These are phyloP conservation scores for Phoma sp. DNA, from an alignment of 2,329 filamentous ascomycete genomes.

Conservation along the genomic window DNA sequence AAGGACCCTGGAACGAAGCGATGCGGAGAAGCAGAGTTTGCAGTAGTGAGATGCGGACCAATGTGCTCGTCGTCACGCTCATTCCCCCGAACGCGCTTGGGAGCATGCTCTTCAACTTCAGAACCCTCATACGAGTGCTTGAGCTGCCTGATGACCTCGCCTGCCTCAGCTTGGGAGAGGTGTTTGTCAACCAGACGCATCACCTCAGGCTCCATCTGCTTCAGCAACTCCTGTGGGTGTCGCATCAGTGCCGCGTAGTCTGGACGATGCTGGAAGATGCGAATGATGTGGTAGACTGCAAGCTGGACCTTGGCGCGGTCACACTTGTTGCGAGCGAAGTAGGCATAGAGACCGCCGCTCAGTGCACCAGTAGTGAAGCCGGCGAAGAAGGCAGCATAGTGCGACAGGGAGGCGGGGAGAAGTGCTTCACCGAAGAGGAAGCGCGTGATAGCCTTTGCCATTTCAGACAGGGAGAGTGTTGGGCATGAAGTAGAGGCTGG, in stretches of 20 bases:
- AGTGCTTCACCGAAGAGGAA: slow-evolving; percentile 13
- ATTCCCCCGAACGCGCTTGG: not conserved
- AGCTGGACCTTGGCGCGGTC: slow-evolving; percentile 24
- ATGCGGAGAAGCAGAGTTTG: not conserved
- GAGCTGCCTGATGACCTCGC: slow-evolving; percentile 2
- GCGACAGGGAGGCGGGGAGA: slow-evolving; percentile 10
- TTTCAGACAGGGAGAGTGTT: not conserved
- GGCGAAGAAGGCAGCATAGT: slow-evolving; percentile 8
- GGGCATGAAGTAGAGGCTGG: not conserved
- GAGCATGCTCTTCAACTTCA: not conserved
- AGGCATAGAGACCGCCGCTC: slow-evolving; percentile 11
- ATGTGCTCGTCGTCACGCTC: not conserved
- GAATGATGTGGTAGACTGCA: slow-evolving; percentile 23
- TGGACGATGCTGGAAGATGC: not conserved
- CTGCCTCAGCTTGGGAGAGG: slow-evolving; percentile 13
- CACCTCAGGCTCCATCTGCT: slow-evolving; percentile 14
- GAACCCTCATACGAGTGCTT: slow-evolving; percentile 1
- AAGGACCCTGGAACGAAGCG: not conserved
- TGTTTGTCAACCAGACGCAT: slow-evolving; percentile 10
- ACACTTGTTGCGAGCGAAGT: slow-evolving; percentile 3
- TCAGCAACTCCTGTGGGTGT: slow-evolving; percentile 7
- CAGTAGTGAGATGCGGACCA: not conserved
- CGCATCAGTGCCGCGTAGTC: not conserved
- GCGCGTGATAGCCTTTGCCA: slow-evolving; percentile 11
- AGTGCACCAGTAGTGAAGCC: not conserved